phyloP scores from a whole-genome alignment of 352 stramenopile genomes.

The Phytophthora pisi region DNA sequence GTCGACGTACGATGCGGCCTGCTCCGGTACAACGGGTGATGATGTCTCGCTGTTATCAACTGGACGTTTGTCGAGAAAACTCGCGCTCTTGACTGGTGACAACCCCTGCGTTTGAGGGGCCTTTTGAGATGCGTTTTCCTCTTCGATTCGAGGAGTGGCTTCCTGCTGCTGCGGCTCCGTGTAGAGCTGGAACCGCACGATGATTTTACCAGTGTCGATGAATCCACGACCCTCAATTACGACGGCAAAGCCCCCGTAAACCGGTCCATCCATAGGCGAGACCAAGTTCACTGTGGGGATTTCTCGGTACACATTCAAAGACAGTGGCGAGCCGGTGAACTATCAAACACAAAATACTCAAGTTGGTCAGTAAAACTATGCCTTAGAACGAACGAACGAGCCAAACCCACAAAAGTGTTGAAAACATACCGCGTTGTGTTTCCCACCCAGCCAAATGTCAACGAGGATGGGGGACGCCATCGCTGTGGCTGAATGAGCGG shows the following conservation, averaged over 20 bases:
- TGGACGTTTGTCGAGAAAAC: slow-evolving; percentile 14
- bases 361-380: not conserved
- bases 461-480: slow-evolving; percentile 46
- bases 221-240: slow-evolving; percentile 68
- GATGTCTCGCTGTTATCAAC: not conserved
- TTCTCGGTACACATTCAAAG: slow-evolving; percentile 58
- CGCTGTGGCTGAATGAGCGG: not conserved
- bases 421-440: slow-evolving; percentile 51
- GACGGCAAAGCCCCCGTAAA: slow-evolving; percentile 73
- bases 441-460: slow-evolving; percentile 66
- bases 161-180: slow-evolving; percentile 16
- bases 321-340: slow-evolving; percentile 61
- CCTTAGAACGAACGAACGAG: too few relatives aligned
- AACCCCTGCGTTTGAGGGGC: not conserved
- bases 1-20: slow-evolving; percentile 21
- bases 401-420: too few relatives aligned
- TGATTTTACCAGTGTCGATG: slow-evolving; percentile 64
- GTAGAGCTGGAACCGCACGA: slow-evolving; percentile 68
- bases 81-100: not conserved
- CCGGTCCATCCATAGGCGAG: slow-evolving; percentile 70
- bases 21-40: not conserved
- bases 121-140: slow-evolving; percentile 10
- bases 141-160: slow-evolving; percentile 10
- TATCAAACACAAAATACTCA: slow-evolving; percentile 13
- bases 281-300: slow-evolving; percentile 48